Base-by-base conservation (phyloP, 2,329 filamentous ascomycete genomes). In the Sporothrix schenckii region DNA sequence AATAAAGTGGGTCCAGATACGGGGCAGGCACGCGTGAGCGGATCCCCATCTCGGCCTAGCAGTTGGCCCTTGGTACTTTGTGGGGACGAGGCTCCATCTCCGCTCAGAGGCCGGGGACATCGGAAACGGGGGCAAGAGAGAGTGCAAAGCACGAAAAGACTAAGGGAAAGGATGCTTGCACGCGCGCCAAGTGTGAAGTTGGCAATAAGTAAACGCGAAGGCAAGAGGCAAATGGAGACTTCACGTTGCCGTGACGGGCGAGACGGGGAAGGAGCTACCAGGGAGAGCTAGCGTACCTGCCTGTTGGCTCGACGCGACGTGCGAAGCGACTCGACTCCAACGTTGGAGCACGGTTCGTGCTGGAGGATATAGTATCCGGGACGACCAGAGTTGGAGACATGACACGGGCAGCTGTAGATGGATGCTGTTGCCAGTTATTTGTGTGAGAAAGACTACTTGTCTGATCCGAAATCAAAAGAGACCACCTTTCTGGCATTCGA, bases 81-180 rank as follows among this genome's bases (percentile, higher is more conserved):
- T 30, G 41, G 60, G 60, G 60, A 41, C 60, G 49, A n/a, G 41
- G 14, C 41, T 30, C 34, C 60, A 13, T 21, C 41, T 19, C n/a
- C 11, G 4, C 44, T 49, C 39, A 63, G 47, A 49, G 21, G 24
- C 60, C 60, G 60, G 60, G 41, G 60, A 63, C 21, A 49, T 63
- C 41, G 60, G 60, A 24, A 3, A 39, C 34, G 54, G 34, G 34
- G 34, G 6, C 34, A 34, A 58, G 10, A 24, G 10, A 44, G 4
- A 11, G n/a, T 4, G 52, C n/a, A 27, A 19, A 34, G 7, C 7
- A 21, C 21, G 24, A 56, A 0, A 56, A n/a, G 11, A 24, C 16
- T 14, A 16, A n/a, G 5, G 21, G 34, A 7, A 19, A 41, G 56
- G 34, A 24, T 61, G n/a, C 56, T 61, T 61, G 56, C 34, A 61